A percentile compares a stretch with the other conserved stretches of the same genome.
These are phyloP conservation scores for Pseudoturritis turrita DNA, from an alignment of 345 rosid genomes.

Conservation along the genomic window DNA sequence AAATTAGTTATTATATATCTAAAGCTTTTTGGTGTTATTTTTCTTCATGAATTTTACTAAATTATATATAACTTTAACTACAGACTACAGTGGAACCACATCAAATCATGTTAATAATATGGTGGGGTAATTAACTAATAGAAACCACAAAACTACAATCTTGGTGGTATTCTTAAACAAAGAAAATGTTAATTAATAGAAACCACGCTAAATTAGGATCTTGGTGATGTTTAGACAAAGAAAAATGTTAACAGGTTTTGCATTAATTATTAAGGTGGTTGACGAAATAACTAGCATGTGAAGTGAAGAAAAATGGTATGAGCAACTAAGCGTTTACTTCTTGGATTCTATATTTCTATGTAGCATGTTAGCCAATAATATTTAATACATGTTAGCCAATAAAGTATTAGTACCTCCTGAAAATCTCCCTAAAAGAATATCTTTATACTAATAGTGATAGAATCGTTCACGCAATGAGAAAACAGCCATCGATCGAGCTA, in stretches of 20 bases:
- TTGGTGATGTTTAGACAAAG: neutral
- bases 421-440: neutral
- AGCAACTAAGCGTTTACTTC: constrained; percentile 1
- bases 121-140: no score
- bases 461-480: constrained; percentile 25
- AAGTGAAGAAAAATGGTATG: neutral
- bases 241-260: neutral
- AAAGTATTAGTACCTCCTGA: neutral
- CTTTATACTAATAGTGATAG: neutral
- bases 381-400: neutral
- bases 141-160: neutral
- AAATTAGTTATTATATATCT: no score
- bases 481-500: neutral
- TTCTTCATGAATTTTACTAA: neutral
- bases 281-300: constrained; percentile 25
- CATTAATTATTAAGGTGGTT: constrained; percentile 12
- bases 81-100: neutral
- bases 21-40: no score
- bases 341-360: constrained; percentile 13
- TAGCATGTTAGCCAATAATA: neutral
- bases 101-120: neutral
- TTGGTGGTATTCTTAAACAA: neutral
- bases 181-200: neutral
- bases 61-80: neutral
- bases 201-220: neutral